Evolutionary conservation across 2,329 filamentous ascomycete genomes (phyloP), one percentile per base, ranked within the genome.

Genomic region (Diplodia sapinea): DNA sequence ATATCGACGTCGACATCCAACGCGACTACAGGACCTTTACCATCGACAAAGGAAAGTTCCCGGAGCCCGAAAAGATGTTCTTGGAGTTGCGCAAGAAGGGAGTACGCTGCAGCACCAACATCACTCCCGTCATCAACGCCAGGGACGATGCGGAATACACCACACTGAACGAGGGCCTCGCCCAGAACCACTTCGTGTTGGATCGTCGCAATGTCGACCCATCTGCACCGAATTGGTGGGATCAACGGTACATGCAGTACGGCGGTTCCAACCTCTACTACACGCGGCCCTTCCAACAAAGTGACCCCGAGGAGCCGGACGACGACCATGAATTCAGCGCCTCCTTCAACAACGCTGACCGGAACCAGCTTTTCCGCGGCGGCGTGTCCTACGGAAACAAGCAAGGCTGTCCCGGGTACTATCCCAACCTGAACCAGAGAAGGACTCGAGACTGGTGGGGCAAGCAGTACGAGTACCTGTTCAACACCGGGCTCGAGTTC

Each of bases 1-100:
- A 80, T 40, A 75, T 79, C 29, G 79, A 80, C 65, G 77, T 80
- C n/a, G 79, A 80, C 38, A 74, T 79, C 65, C 79, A 80, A 69
- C 71, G 77, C 20, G 72, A 75, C 29, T 79, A 79, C 61, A 75
- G 77, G 17, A 80, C 79, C 4, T 80, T 80, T 51, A 80, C 79
- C 6, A 76, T 76, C 20, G 73, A 78, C 66, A 72, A 71, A 23
- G 70, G 69, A 0, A 74, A 72, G 33, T 80, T 79, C 64, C 73
- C 77, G 2, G 68, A 76, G 23, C 74, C 75, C 0, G 70, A 71
- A 23, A 52, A 64, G 3, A 79, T 80, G 77, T 79, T 80, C 70
- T 69, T 67, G 13, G 69, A 70, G 8, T 68, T 80, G n/a, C 69
- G 77, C 8, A 57, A 72, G 7, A 72, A 73, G 33, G 79, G 79